These are phyloP conservation scores for Aristolochia californica DNA, from an alignment of 164 flowering plant genomes.

Conservation along the genomic window DNA sequence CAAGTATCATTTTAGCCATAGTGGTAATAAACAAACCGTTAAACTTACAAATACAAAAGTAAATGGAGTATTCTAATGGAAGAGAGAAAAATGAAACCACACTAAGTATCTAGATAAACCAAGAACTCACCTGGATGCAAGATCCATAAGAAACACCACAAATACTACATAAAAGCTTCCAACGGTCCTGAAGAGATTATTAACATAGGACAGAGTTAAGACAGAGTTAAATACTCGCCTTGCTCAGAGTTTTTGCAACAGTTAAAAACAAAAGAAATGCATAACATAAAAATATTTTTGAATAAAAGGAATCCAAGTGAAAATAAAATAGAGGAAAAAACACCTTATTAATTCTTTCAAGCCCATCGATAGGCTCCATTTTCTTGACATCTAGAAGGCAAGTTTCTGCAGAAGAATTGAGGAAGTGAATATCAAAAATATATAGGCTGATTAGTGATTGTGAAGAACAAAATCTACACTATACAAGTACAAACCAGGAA, in stretches of 20 bases:
- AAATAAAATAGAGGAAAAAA: neutral
- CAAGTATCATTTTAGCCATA: no score
- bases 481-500: slow-evolving; percentile 52
- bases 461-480: neutral
- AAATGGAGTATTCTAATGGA: no score
- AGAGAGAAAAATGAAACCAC: neutral
- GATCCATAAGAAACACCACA: slow-evolving; percentile 97
- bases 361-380: slow-evolving; percentile 98
- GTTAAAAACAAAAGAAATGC: neutral
- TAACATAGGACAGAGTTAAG: no score
- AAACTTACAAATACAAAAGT: no score
- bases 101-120: neutral
- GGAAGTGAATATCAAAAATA: slow-evolving; percentile 4
- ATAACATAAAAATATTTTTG: neutral
- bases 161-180: slow-evolving; percentile 94
- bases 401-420: slow-evolving; percentile 53
- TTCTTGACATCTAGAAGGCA: slow-evolving; percentile 80
- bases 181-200: slow-evolving; percentile 56
- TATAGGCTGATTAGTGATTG: neutral
- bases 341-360: slow-evolving; percentile 77
- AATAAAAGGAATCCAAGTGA: neutral
- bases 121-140: slow-evolving; percentile 71
- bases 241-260: neutral
- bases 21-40: no score
- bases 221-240: neutral